phyloP scores from a whole-genome alignment of 257 asterid species.

The Lycium ferocissimum region DNA sequence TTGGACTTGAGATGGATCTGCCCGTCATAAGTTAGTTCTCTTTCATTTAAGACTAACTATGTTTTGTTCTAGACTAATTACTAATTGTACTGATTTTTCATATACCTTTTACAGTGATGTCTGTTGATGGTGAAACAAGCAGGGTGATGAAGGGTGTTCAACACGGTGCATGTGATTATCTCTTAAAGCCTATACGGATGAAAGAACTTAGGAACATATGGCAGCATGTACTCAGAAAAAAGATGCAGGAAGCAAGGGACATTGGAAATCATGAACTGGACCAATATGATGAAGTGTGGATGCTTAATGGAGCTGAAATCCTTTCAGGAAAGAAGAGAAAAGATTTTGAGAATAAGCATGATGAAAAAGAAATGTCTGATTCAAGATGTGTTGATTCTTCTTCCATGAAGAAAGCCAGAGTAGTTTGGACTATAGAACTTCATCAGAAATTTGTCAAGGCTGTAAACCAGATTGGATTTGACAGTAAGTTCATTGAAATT shows the following conservation, averaged over 20 bases:
- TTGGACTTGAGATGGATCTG: conserved; percentile 96
- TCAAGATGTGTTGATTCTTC: conserved; percentile 49
- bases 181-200: conserved; percentile 77
- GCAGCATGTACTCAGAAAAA: conserved; percentile 80
- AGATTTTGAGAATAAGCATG: conserved; percentile 54
- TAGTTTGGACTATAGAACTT: conserved; percentile 75
- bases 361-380: conserved; percentile 46
- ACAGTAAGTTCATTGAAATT: conserved; percentile 53
- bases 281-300: conserved; percentile 55
- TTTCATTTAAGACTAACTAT: neutral
- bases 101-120: conserved; percentile 65
- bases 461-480: conserved; percentile 66
- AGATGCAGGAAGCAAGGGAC: conserved; percentile 62
- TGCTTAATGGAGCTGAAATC: conserved; percentile 53
- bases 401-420: conserved; percentile 75
- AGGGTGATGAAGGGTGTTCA: conserved; percentile 84
- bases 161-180: conserved; percentile 88
- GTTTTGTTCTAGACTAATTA: neutral
- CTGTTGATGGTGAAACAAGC: conserved; percentile 78
- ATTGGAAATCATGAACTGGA: conserved; percentile 51
- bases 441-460: conserved; percentile 76
- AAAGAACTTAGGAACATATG: conserved; percentile 84
- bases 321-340: conserved; percentile 67
- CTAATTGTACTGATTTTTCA: neutral
- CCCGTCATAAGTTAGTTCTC: conserved; percentile 84